phyloP scores from a whole-genome alignment of 164 flowering plant species.

The Chloranthus sessilifolius region DNA sequence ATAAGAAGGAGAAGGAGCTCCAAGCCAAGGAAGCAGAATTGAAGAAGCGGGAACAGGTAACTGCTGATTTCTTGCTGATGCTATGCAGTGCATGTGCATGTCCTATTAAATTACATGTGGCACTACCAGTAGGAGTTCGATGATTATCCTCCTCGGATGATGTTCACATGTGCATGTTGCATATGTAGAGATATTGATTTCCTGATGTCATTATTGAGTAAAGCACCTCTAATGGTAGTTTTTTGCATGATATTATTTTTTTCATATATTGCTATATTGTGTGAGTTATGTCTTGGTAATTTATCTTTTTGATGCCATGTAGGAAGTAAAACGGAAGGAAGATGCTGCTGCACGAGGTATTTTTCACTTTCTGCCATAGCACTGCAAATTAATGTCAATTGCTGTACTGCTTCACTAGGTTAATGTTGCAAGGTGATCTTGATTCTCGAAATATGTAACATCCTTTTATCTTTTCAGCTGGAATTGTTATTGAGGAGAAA shows the following conservation, averaged over 20 bases:
- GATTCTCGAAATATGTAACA: too few relatives aligned
- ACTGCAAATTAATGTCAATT: conserved; percentile 1
- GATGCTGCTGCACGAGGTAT: conserved; percentile 94
- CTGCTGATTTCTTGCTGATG: neutral
- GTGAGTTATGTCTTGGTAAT: too few relatives aligned
- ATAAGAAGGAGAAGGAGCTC: conserved; percentile 81
- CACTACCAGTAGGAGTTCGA: too few relatives aligned
- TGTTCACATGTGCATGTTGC: too few relatives aligned
- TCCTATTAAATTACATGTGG: too few relatives aligned
- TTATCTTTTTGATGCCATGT: conserved; percentile 15
- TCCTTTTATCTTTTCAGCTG: conserved; percentile 46
- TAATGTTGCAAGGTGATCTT: neutral
- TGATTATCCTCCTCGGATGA: too few relatives aligned
- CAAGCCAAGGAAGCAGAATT: conserved; percentile 90
- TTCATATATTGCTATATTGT: too few relatives aligned
- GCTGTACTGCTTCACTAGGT: neutral
- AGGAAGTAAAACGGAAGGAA: conserved; percentile 87
- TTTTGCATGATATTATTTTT: too few relatives aligned
- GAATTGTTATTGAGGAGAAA: conserved; percentile 75
- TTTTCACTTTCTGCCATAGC: neutral
- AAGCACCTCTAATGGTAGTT: too few relatives aligned
- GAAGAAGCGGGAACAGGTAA: conserved; percentile 85
- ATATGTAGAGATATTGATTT: too few relatives aligned
- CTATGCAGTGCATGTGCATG: neutral
- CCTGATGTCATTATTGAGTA: too few relatives aligned